phyloP scores from a whole-genome alignment of 108 stramenopile species.

The Stephanodiscus triporus region DNA sequence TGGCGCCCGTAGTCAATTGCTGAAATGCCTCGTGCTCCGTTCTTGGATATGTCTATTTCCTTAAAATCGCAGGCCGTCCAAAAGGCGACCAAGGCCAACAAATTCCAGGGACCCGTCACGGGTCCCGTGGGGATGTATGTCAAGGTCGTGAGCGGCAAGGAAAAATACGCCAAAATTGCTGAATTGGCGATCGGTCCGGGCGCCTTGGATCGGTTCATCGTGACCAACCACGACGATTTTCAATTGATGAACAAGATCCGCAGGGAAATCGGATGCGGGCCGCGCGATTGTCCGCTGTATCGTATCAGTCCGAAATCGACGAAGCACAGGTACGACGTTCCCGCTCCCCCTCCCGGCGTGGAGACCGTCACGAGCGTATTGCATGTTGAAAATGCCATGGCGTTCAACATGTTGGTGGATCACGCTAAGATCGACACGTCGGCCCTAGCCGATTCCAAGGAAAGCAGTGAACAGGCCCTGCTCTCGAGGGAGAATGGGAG shows the following conservation, averaged over 20 bases:
- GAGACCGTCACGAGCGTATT: conserved; percentile 73
- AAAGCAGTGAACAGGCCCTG: conserved; percentile 61
- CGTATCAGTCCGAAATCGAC: conserved; percentile 49
- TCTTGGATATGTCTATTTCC: not conserved
- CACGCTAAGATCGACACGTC: conserved; percentile 61
- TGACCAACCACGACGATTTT: conserved; percentile 67
- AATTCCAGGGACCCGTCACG: conserved; percentile 68
- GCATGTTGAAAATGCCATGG: conserved; percentile 68
- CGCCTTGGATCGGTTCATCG: conserved; percentile 73
- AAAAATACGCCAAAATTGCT: conserved; percentile 71
- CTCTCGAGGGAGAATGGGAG: conserved; percentile 49
- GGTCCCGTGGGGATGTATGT: conserved; percentile 84
- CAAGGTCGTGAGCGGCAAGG: conserved; percentile 82
- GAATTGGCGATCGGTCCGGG: conserved; percentile 67
- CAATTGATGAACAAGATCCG: conserved; percentile 62
- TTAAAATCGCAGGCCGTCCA: conserved; percentile 32
- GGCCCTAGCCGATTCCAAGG: conserved; percentile 64
- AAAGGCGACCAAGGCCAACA: conserved; percentile 34
- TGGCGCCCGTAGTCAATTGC: conserved; percentile 17
- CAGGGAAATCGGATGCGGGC: conserved; percentile 56
- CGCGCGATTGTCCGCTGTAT: conserved; percentile 66
- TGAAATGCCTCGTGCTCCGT: not conserved
- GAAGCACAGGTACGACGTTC: conserved; percentile 55
- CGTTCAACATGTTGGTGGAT: conserved; percentile 86
- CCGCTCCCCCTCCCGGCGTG: conserved; percentile 64